Evolutionary conservation across 306 rosid species (phyloP), one percentile per base, ranked within the genome.

Genomic region (Lithocarpus polystachyus): DNA sequence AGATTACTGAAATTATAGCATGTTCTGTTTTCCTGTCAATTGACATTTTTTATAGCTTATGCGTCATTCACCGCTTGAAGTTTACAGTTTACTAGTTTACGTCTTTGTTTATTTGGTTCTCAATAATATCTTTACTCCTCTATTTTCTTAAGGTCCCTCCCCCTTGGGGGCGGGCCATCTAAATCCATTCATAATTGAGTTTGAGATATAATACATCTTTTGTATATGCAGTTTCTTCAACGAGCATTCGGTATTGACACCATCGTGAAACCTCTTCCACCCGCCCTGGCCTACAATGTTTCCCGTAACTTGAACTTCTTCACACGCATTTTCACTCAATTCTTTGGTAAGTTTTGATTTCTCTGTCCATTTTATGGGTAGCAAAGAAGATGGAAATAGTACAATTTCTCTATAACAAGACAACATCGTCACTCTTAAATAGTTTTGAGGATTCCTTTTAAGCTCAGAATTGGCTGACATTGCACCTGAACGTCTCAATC

Each of bases 231-330:
- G 99, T 95, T 95, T 81, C 90, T 95, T 81, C 98, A 88, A 83
- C 88, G 93, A 67, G 99, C 91, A 69, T 95, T 95, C 76, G 91
- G 92, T 89, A 88, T 90, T 70, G 99, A 95, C 87, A 95, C 99
- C 5, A 2, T 90, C 24, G 98, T 95, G 84, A 95, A 95, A 68
- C 98, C 98, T 68, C 96, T 95, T 74, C 99, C 97, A 0, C 89
- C 97, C 1, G 87, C 82, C 84, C 87, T 90, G 94, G 91, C 89
- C 48, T 88, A 90, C 82, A 89, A 90, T 87, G 94, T 76, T 45
- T 93, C 99, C 81, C 93, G 97, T 85, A 93, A 93, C 89, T 87
- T 95, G 96, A 86, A 28, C 90, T 95, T 95, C 96, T 95, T 95
- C 92, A 90, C 98, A 0, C 87, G 97, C 78, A 95, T 95, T 83